Evolutionary conservation across 768 basidiomycete genomes (phyloP), one percentile per base, ranked within the genome.

Genomic region (Calocybe gangraenosa): DNA sequence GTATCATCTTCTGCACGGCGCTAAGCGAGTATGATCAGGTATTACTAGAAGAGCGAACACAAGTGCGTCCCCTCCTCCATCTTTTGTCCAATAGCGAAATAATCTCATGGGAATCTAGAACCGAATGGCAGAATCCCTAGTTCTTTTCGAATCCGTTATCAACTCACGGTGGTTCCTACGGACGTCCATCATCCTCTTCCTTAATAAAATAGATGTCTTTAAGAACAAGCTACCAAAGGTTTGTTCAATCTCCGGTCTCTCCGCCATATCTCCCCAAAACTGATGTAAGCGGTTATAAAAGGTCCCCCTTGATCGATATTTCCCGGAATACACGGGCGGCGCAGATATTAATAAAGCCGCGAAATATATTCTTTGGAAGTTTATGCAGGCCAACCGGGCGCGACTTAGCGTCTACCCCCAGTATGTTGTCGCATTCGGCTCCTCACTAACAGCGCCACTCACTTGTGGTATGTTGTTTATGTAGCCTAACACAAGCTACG

Each of bases 151-250:
- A 59, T 87, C 84, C 21, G 90, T 93, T 62, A 88, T 89, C 69
- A 95, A 95, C 59, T 92, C 90, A 28, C 77, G 92, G 51, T 94
- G 88, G 90, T 92, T 93, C 65, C 81, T 89, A 42, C 82, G 89
- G 55, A 92, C 92, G 3, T 89, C 87, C 1, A 92, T 94, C 57
- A 93, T 94, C 59, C 67, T 94, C 41, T 92, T 93, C 76, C 66
- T 92, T 50, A 94, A 92, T 69, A 93, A 95, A 75, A 93, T 93
- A 56, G 93, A 96, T 64, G 70, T 94, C 36, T 94, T 96, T 69
- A 84, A 88, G 41, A 83, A 82, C 58, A 96, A 96, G 65, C 74
- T 95, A 14, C 85, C 85, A 4, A 75, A 73, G 63, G 73, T 69
- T 32, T 14, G 51, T 48, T 25, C 38, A 40, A 5, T 22, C 44